Evolutionary conservation across 371 early-diverging fungal genomes (phyloP), one percentile per base, ranked within the genome.

Genomic region (Mucor irregularis): DNA sequence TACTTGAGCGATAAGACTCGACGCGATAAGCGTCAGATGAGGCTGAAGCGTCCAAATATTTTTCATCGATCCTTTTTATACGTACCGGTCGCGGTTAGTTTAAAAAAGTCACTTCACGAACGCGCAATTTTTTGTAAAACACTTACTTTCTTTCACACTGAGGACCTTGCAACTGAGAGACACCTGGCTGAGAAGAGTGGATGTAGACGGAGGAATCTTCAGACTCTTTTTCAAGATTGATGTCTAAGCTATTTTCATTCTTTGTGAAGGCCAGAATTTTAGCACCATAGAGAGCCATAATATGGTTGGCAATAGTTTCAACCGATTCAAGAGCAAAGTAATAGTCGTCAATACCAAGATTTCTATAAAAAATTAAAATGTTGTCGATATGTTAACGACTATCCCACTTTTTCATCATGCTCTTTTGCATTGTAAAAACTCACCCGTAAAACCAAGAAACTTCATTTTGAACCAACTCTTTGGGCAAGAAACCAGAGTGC

Each of bases 331-430:
- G 78, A 68, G 88, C 85, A 78, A 98, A 98, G 85, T 98, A 98
- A 85, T 89, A 88, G 82, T 97, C 97, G 71, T 98, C 98, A 62
- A 98, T 96, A 58, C 97, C 97, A 30, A 98, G 87, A 71, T 95
- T 92, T 26, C 93, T 92, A 71, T 22, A 16, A 19, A 30, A 34
- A 37, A 14, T 29, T 46, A 40, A 16, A 40, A 10, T n/a, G n/a
- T n/a, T n/a, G n/a, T n/a, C n/a, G n/a, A n/a, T n/a, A 0, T 48
- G 5, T 39, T 14, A 50, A 21, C 3, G 11, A 25, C 10, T 2
- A 44, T 25, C 29, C 26, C 25, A 16, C 19, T 2, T 14, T 4
- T 5, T 24, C 22, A 28, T 3, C 9, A 45, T 14, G 13, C 3
- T 49, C n/a, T 14, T 14, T 19, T 33, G 3, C 16, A 28, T 31